Evolutionary conservation across 495 filamentous ascomycete genomes (phyloP).

Genomic region (Xylaria cubensis): DNA sequence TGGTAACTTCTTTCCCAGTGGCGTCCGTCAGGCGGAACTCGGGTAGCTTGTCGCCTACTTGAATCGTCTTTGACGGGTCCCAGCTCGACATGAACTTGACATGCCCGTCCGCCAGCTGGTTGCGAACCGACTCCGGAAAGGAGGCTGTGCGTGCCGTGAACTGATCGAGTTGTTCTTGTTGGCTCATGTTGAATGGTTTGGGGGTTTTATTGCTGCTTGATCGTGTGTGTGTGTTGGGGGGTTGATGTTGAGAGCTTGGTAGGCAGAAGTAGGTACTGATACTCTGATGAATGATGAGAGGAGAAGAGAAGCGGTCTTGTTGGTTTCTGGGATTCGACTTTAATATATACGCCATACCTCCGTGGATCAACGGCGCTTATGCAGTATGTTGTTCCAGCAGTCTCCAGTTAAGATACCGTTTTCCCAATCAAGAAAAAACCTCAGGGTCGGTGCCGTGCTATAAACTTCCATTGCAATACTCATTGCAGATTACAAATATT

Average conservation of each 20-base stretch:
- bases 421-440: too few relatives aligned
- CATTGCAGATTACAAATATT: not conserved
- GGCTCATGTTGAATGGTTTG: not conserved
- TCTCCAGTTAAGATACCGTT: too few relatives aligned
- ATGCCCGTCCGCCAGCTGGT: conserved; percentile 34
- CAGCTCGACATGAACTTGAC: conserved; percentile 31
- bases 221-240: not conserved
- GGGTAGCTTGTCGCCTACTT: conserved; percentile 43
- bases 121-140: conserved; percentile 36
- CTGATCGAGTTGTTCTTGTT: conserved; percentile 6
- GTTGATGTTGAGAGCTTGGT: not conserved
- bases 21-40: conserved; percentile 41
- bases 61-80: conserved; percentile 36
- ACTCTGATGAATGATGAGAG: not conserved
- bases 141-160: not conserved
- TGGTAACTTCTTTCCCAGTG: conserved; percentile 36
- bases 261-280: not conserved
- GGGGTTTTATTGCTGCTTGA: not conserved
- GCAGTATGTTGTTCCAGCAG: too few relatives aligned
- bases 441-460: too few relatives aligned
- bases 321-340: too few relatives aligned
- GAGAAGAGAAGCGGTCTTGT: not conserved
- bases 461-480: too few relatives aligned
- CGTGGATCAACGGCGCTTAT: too few relatives aligned
- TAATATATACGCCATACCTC: not conserved